Evolutionary conservation across 352 stramenopile species (phyloP).

Genomic region (Phytophthora brassicae): DNA sequence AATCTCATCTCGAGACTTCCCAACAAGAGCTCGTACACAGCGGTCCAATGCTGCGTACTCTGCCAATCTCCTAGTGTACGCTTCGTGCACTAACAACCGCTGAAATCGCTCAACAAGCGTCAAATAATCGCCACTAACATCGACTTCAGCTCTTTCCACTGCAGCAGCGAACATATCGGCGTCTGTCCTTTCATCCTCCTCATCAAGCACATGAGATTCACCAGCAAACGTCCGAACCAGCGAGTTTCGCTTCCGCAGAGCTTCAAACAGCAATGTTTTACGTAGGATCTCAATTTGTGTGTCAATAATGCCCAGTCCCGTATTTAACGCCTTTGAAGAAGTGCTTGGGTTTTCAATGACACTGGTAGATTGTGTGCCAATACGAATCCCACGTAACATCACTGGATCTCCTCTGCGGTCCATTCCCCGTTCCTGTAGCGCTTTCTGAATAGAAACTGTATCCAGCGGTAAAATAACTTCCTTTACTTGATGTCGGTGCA

Average conservation of each 20-base stretch:
- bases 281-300: conserved; percentile 64
- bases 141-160: conserved; percentile 56
- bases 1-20: conserved; percentile 40
- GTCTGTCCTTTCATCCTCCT: conserved; percentile 34
- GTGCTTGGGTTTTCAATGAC: background rate
- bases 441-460: conserved; percentile 41
- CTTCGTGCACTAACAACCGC: conserved; percentile 65
- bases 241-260: conserved; percentile 73
- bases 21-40: conserved; percentile 58
- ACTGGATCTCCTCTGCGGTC: conserved; percentile 65
- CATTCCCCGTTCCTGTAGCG: conserved; percentile 54
- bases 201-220: conserved; percentile 45
- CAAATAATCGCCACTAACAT: conserved; percentile 68
- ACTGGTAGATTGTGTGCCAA: conserved; percentile 46
- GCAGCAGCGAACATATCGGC: conserved; percentile 20
- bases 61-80: conserved; percentile 57
- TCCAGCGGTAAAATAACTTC: conserved; percentile 50
- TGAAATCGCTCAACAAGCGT: conserved; percentile 72
- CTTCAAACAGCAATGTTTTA: conserved; percentile 64
- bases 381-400: conserved; percentile 58
- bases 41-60: conserved; percentile 68
- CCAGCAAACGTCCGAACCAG: conserved; percentile 63
- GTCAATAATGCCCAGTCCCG: conserved; percentile 60
- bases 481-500: conserved; percentile 57
- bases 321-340: conserved; percentile 34